Evolutionary conservation across 352 stramenopile species (phyloP).

Genomic region (Aphanomyces euteiches): DNA sequence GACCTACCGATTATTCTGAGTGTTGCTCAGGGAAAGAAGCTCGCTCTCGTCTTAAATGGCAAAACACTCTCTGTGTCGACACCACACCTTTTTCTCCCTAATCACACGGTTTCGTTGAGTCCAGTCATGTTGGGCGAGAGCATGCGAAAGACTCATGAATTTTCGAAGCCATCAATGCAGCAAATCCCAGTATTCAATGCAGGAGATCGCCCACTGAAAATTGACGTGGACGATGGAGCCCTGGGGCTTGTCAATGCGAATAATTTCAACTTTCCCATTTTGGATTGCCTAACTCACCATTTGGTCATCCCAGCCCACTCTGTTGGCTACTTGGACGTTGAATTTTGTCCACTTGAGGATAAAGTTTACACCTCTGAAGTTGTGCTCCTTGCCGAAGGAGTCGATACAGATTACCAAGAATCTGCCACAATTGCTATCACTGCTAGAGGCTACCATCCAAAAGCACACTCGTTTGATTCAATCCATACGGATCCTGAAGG

Average conservation of each 20-base stretch:
- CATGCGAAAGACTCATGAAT: conserved; percentile 30
- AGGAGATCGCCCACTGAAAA: conserved; percentile 58
- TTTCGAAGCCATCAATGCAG: conserved; percentile 45
- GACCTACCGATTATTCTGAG: conserved; percentile 82
- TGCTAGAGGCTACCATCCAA: conserved; percentile 55
- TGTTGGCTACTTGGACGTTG: conserved; percentile 61
- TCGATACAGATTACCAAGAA: conserved; percentile 62
- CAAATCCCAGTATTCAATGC: conserved; percentile 76
- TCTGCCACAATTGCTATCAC: conserved; percentile 57
- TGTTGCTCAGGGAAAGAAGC: conserved; percentile 87
- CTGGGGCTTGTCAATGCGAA: conserved; percentile 53
- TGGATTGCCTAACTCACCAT: conserved; percentile 47
- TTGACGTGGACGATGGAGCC: conserved; percentile 58
- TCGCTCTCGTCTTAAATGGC: conserved; percentile 81
- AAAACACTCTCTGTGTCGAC: conserved; percentile 61
- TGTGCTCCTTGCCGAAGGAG: conserved; percentile 59
- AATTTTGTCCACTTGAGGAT: conserved; percentile 71
- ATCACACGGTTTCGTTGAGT: conserved; percentile 53
- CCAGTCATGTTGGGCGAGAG: conserved; percentile 74
- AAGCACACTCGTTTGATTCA: conserved; percentile 38
- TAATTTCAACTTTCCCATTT: conserved; percentile 52
- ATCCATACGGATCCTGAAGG: conserved; percentile 31
- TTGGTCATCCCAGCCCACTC: conserved; percentile 61
- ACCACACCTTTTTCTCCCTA: conserved; percentile 66
- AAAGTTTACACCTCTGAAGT: conserved; percentile 49